A percentile compares a stretch with the other conserved stretches of the same genome.
Conservation (phyloP, 495 filamentous ascomycete species). For the Thozetella sp. region DNA sequence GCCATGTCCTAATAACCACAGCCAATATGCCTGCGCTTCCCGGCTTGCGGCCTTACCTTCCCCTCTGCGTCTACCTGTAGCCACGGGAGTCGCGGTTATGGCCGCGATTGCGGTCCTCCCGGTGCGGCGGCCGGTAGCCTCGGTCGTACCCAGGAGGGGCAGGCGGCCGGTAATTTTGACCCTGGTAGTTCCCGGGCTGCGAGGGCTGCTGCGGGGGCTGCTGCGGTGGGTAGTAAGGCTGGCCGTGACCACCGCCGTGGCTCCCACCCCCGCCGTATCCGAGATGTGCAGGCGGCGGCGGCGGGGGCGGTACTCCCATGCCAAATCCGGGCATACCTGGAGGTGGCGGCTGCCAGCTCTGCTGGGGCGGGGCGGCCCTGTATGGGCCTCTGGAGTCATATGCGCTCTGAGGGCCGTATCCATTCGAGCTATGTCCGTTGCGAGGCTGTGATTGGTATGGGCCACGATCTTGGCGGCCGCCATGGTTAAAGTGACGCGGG, state of each 20-base stretch:
- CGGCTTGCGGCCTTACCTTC: background rate
- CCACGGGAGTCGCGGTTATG: constrained; percentile 8
- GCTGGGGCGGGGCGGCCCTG: constrained; percentile 26
- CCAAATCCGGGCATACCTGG: constrained; percentile 44
- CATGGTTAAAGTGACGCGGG: constrained; percentile 18
- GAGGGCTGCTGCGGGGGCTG: background rate
- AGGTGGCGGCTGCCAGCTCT: constrained; percentile 44
- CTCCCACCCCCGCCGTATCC: constrained; percentile 9
- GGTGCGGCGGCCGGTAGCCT: constrained; percentile 10
- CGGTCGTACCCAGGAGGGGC: constrained; percentile 8
- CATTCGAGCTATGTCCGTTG: constrained; percentile 15
- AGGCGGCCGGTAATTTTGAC: background rate
- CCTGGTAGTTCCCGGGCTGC: constrained; percentile 16
- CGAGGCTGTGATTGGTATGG: constrained; percentile 18
- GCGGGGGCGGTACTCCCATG: constrained; percentile 42
- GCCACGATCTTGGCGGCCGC: constrained; percentile 11
- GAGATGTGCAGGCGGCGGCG: constrained; percentile 32
- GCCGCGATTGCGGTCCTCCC: background rate
- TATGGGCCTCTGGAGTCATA: constrained; percentile 27
- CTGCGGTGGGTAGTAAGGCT: background rate
- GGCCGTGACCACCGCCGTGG: constrained; percentile 7
- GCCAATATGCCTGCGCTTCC: no score
- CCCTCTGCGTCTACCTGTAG: background rate
- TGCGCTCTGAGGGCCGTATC: constrained; percentile 33
- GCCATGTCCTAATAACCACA: no score